These are phyloP conservation scores for Penicillium ucsense DNA, from an alignment of 495 filamentous ascomycete species.

Conservation along the genomic window DNA sequence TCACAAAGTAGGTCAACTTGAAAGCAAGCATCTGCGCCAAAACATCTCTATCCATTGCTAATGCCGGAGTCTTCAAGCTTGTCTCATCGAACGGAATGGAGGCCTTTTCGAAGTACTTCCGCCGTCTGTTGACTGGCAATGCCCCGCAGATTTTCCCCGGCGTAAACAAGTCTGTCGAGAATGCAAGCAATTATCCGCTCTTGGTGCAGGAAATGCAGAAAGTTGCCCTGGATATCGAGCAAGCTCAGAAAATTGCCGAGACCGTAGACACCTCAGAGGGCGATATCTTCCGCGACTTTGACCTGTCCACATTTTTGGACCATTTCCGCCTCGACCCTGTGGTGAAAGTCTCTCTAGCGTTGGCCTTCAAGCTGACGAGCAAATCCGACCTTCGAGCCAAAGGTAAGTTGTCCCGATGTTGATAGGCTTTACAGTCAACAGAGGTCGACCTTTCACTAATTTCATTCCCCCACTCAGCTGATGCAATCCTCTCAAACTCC, in stretches of 20 bases:
- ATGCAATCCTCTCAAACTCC: slow-evolving; percentile 69
- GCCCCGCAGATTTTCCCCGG: slow-evolving; percentile 77
- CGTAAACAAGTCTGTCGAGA: slow-evolving; percentile 56
- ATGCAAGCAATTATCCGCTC: slow-evolving; percentile 69
- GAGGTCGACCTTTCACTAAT: slow-evolving; percentile 6
- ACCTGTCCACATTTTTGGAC: slow-evolving; percentile 82
- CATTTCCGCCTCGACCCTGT: slow-evolving; percentile 87
- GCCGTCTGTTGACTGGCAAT: slow-evolving; percentile 76
- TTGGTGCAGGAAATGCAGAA: slow-evolving; percentile 80
- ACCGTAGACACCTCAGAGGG: slow-evolving; percentile 79
- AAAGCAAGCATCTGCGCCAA: too few species aligned
- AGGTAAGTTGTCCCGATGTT: slow-evolving; percentile 45
- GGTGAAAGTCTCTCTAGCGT: slow-evolving; percentile 76
- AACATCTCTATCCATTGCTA: slow-evolving; percentile 2
- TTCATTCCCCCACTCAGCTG: slow-evolving; percentile 46
- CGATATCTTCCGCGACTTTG: slow-evolving; percentile 89
- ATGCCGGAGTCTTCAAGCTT: slow-evolving; percentile 43
- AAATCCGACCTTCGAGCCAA: slow-evolving; percentile 78
- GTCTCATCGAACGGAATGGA: slow-evolving; percentile 96
- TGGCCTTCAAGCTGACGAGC: slow-evolving; percentile 73
- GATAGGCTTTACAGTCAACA: background rate
- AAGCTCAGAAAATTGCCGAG: slow-evolving; percentile 84
- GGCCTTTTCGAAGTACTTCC: slow-evolving; percentile 86
- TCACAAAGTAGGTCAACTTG: slow-evolving; percentile 57
- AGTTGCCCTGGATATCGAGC: slow-evolving; percentile 64